A percentile compares a stretch with the other conserved stretches of the same genome.
Conservation (phyloP, 1,284 basidiomycete genomes). For the Microbotryum lychnidis-dioicae region DNA sequence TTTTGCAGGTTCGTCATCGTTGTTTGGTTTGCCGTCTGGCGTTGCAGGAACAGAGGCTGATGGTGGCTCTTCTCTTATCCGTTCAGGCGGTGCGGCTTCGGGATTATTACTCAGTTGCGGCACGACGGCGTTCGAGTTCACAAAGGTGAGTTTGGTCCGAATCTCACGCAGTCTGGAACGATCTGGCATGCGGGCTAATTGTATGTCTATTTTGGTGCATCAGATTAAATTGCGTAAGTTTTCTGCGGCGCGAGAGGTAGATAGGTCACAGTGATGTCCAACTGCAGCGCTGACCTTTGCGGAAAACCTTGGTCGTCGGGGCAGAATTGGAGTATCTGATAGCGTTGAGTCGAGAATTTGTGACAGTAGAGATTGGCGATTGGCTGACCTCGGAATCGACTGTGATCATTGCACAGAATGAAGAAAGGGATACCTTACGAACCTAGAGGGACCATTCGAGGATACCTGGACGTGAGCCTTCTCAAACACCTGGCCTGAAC, state of each 20-base stretch:
- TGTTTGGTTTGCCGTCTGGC: no score
- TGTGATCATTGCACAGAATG: slow-evolving; percentile 13
- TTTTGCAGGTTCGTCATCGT: not conserved
- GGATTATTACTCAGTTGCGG: slow-evolving; percentile 23
- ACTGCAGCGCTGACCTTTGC: not conserved
- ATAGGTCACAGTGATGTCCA: no score
- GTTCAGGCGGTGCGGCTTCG: slow-evolving; percentile 22
- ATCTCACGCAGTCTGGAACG: slow-evolving; percentile 7
- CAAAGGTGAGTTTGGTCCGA: slow-evolving; percentile 7
- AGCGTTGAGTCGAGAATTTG: slow-evolving; percentile 44
- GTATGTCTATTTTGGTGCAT: no score
- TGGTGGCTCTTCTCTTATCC: no score
- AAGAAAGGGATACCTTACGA: slow-evolving; percentile 32
- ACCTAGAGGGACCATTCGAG: slow-evolving; percentile 31
- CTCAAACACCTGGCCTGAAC: not conserved
- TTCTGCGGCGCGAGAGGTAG: not conserved
- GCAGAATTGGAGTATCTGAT: slow-evolving; percentile 81
- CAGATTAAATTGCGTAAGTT: slow-evolving; percentile 27
- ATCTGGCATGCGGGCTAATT: slow-evolving; percentile 1
- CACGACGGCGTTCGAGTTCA: slow-evolving; percentile 30
- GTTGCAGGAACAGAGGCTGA: no score
- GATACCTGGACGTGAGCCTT: slow-evolving; percentile 24
- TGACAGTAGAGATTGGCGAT: not conserved
- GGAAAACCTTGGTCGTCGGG: no score
- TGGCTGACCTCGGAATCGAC: not conserved